Conservation (phyloP, 164 flowering plant species). For the Vitis riparia region DNA sequence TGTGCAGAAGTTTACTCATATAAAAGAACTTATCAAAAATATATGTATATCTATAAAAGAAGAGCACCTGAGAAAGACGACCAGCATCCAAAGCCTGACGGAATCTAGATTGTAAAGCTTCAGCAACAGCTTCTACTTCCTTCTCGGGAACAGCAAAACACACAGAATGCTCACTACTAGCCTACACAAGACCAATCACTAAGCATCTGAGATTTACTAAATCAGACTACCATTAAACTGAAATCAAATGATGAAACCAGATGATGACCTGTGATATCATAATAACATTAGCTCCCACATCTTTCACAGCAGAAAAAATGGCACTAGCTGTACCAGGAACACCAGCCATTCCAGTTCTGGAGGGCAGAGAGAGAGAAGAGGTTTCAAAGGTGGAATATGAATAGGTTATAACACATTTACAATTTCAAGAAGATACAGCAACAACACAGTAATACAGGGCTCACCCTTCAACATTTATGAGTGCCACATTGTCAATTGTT, state of each 20-base stretch:
- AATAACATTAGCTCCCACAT: conserved; percentile 97
- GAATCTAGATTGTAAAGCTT: conserved; percentile 79
- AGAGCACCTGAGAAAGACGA: conserved; percentile 86
- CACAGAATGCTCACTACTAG: conserved; percentile 98
- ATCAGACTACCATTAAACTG: conserved; percentile 1
- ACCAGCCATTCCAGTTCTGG: conserved; percentile 99
- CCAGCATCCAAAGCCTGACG: conserved; percentile 89
- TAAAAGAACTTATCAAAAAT: neutral
- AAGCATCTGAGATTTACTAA: conserved; percentile 9
- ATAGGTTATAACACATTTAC: neutral
- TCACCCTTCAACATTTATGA: conserved; percentile 99
- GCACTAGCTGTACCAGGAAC: conserved; percentile 97
- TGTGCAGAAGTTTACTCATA: neutral
- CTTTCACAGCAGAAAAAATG: conserved; percentile 91
- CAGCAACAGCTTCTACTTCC: conserved; percentile 89
- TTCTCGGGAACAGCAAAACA: conserved; percentile 99
- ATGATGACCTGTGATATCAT: conserved; percentile 90
- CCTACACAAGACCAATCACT: conserved; percentile 46
- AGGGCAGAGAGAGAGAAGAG: conserved; percentile 2
- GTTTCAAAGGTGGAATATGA: neutral
- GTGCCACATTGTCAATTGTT: conserved; percentile 94
- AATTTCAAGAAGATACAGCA: neutral
- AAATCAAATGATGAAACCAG: conserved; percentile 10
- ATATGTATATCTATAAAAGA: neutral
- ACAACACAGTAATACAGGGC: conserved; percentile 18